Percentiles rank a stretch among this genome's conserved stretches.
phyloP scores from a whole-genome alignment of 805 yeast genomes.

The Lachancea mirantina region DNA sequence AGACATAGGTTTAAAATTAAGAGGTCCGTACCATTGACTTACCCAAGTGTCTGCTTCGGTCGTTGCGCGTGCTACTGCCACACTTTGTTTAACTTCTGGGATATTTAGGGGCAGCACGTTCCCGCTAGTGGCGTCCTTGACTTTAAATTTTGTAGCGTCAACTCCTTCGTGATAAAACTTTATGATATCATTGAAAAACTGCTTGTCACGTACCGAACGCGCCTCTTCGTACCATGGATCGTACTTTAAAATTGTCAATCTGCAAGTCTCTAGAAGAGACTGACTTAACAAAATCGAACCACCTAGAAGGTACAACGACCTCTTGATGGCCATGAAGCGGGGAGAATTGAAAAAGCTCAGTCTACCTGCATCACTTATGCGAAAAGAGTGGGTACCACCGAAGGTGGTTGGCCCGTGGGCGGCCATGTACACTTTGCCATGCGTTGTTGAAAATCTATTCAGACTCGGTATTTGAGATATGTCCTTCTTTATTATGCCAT shows the following conservation, averaged over 20 bases:
- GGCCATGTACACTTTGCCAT: conserved; percentile 19
- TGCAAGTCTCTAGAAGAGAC: conserved; percentile 48
- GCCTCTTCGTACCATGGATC: conserved; percentile 78
- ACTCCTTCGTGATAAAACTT: conserved; percentile 30
- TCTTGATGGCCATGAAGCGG: conserved; percentile 26
- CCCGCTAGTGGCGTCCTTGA: conserved; percentile 28
- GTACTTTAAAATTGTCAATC: conserved; percentile 38
- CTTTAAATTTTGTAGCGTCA: conserved; percentile 30
- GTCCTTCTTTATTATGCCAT: conserved; percentile 18
- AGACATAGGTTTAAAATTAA: conserved; percentile 45
- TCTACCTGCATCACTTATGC: conserved; percentile 12
- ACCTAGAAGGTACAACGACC: conserved; percentile 28
- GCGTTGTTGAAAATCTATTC: conserved; percentile 28
- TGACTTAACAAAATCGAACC: conserved; percentile 47
- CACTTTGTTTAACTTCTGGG: conserved; percentile 30
- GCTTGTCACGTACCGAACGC: conserved; percentile 39
- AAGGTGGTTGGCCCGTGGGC: conserved; percentile 12
- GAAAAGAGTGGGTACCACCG: conserved; percentile 21
- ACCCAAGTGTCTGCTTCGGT: conserved; percentile 40
- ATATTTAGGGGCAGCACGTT: conserved; percentile 23
- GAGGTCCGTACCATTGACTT: conserved; percentile 63
- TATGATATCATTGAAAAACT: conserved; percentile 30
- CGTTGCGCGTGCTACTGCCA: conserved; percentile 37
- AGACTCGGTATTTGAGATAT: conserved; percentile 30
- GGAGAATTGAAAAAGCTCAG: conserved; percentile 18